A percentile compares a stretch with the other conserved stretches of the same genome.
phyloP scores from a whole-genome alignment of 805 yeast species.

The Saccharomycodes ludwigii region DNA sequence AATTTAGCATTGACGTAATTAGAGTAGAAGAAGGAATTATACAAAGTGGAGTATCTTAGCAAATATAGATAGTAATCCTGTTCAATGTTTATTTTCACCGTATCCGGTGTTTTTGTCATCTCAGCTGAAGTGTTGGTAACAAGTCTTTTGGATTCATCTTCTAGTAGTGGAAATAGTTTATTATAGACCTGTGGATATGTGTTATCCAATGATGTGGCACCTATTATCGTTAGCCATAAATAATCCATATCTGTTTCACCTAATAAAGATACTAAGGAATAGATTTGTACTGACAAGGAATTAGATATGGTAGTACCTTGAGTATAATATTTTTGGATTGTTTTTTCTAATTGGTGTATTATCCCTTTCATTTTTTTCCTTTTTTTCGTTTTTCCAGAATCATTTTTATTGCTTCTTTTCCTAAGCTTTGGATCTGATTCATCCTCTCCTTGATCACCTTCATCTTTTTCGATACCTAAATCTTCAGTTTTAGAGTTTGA shows the following conservation, averaged over 20 bases:
- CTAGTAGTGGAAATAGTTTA: constrained; percentile 55
- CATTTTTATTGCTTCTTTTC: constrained; percentile 11
- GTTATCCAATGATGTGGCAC: constrained; percentile 69
- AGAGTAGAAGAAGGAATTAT: constrained; percentile 85
- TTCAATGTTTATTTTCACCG: constrained; percentile 47
- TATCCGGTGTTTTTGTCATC: constrained; percentile 25
- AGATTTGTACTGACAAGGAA: constrained; percentile 67
- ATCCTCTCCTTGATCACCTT: constrained; percentile 8
- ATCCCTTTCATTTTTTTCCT: constrained; percentile 30
- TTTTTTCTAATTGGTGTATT: constrained; percentile 36
- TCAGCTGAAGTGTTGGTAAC: constrained; percentile 22
- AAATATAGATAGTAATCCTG: constrained; percentile 79
- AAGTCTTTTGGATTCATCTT: constrained; percentile 73
- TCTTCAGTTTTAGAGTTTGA: constrained; percentile 17
- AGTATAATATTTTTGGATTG: constrained; percentile 63
- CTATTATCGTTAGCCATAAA: constrained; percentile 83
- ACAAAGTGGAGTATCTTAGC: constrained; percentile 84
- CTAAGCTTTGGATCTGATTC: constrained; percentile 16
- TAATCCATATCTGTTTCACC: constrained; percentile 64
- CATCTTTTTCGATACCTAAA: too few relatives aligned
- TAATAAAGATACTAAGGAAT: constrained; percentile 64
- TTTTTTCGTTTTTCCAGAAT: constrained; percentile 13
- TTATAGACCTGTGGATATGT: constrained; percentile 67
- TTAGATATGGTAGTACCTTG: constrained; percentile 72
- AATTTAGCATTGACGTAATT: constrained; percentile 81